Evolutionary conservation across 345 rosid species (phyloP).

Genomic region (Melaleuca quinquenervia): DNA sequence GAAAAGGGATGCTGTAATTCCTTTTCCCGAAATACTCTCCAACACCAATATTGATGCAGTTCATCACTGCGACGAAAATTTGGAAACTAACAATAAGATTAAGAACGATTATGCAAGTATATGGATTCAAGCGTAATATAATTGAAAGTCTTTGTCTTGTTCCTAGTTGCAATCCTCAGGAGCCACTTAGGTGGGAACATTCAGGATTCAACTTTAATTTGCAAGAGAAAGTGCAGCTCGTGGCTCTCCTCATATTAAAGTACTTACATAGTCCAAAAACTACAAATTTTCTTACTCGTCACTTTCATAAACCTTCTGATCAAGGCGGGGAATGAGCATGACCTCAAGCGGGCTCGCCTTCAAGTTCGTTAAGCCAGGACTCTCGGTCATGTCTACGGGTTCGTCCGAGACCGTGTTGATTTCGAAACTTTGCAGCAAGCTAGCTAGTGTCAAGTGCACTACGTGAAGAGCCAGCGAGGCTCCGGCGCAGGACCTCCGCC

Average conservation of each 20-base stretch:
- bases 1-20: neutral
- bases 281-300: neutral
- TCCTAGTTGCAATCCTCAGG: neutral
- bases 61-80: neutral
- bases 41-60: neutral
- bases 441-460: constrained; percentile 23
- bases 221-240: neutral
- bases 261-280: neutral
- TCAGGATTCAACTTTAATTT: neutral
- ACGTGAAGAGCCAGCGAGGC: constrained; percentile 14
- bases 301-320: constrained; percentile 2
- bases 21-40: neutral
- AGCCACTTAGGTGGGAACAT: neutral
- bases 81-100: neutral
- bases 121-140: neutral
- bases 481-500: constrained; percentile 28
- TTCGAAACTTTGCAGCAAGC: constrained; percentile 26
- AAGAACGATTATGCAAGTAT: neutral
- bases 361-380: constrained; percentile 12
- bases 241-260: neutral
- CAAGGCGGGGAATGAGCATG: constrained; percentile 16
- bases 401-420: constrained; percentile 5
- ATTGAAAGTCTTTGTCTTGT: neutral
- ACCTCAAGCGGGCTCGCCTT: constrained; percentile 34
- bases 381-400: constrained; percentile 26